These are phyloP conservation scores for Penicillium vulpinum DNA, from an alignment of 2,329 filamentous ascomycete species.

Conservation along the genomic window DNA sequence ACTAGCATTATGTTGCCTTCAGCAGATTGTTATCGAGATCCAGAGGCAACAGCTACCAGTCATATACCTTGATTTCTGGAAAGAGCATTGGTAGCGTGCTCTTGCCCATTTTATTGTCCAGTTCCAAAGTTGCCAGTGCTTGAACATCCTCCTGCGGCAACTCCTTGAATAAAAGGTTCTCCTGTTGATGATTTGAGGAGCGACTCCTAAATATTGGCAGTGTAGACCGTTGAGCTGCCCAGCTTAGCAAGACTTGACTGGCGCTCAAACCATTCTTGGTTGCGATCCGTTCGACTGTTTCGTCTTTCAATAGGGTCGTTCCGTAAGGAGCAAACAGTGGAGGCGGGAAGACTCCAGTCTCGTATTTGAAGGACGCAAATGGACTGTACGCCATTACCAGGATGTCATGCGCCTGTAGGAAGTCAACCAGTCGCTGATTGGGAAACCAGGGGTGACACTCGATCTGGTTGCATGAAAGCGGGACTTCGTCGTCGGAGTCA, in stretches of 20 bases:
- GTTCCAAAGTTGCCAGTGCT: background rate
- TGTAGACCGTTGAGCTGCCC: background rate
- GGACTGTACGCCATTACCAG: background rate
- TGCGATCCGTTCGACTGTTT: background rate
- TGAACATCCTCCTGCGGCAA: background rate
- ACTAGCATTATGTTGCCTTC: too few species aligned
- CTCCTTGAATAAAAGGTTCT: background rate
- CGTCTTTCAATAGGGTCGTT: background rate
- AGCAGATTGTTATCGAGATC: too few species aligned
- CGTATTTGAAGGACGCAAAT: background rate
- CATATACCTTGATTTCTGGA: background rate
- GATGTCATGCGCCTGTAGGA: background rate
- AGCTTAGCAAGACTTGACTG: background rate
- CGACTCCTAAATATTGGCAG: background rate
- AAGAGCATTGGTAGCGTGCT: background rate
- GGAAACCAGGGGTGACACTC: slow-evolving; percentile 21
- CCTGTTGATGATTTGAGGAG: background rate
- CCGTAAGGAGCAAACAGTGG: background rate
- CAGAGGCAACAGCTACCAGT: background rate
- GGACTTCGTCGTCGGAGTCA: slow-evolving; percentile 58
- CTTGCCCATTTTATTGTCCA: background rate
- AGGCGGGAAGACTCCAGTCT: background rate
- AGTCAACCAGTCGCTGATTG: background rate
- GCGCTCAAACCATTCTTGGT: background rate
- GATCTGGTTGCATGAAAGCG: slow-evolving; percentile 58